Evolutionary conservation across 1,284 basidiomycete genomes (phyloP).

Genomic region (Malassezia psittaci): DNA sequence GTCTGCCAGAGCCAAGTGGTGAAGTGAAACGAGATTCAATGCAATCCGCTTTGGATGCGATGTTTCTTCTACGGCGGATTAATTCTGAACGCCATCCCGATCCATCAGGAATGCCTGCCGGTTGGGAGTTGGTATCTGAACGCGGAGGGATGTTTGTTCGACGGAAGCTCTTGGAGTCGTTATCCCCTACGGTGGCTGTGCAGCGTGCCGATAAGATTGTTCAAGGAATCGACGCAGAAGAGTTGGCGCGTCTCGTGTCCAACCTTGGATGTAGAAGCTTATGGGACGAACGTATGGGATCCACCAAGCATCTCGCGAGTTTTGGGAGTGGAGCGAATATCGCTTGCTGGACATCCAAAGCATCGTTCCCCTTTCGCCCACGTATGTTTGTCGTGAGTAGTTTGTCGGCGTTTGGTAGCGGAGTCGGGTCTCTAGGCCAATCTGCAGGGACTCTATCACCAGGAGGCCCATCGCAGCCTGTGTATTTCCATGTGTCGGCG

Average conservation of each 20-base stretch:
- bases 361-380: conserved; percentile 80
- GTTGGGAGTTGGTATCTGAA: conserved; percentile 72
- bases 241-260: conserved; percentile 61
- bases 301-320: conserved; percentile 61
- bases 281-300: conserved; percentile 77
- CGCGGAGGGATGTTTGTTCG: conserved; percentile 67
- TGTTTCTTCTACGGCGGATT: conserved; percentile 38
- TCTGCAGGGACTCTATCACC: conserved; percentile 37
- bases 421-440: conserved; percentile 22
- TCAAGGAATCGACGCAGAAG: conserved; percentile 86
- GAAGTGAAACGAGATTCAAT: conserved; percentile 18
- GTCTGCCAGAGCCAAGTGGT: background rate
- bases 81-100: conserved; percentile 48
- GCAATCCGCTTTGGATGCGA: conserved; percentile 39
- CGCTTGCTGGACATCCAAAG: conserved; percentile 52
- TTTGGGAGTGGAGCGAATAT: conserved; percentile 67
- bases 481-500: conserved; percentile 49
- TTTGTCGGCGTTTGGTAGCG: conserved; percentile 55
- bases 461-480: conserved; percentile 45
- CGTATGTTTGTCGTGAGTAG: conserved; percentile 74
- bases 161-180: conserved; percentile 62
- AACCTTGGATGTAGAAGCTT: conserved; percentile 58
- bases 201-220: conserved; percentile 84
- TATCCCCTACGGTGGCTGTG: conserved; percentile 72
- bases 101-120: conserved; percentile 52